Base-by-base conservation (phyloP, 129 eudicot genomes). In the Logfia minima region DNA sequence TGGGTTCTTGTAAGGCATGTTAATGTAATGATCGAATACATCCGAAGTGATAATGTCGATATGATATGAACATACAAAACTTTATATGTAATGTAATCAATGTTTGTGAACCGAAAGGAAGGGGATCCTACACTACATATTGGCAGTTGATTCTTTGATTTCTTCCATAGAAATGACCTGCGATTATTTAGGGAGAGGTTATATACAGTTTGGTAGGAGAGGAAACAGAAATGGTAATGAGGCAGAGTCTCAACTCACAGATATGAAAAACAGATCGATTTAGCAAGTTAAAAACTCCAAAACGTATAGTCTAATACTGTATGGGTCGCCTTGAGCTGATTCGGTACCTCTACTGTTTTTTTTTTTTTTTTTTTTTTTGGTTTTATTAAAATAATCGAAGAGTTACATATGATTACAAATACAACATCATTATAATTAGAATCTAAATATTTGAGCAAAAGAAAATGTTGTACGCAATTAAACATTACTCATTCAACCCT, bases 131-230 rank as follows among this genome's bases (percentile, higher is more conserved):
- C 32, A n/a, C 58, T 79, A 79, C 73, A 79, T 79, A 79, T 72
- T 71, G 78, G 78, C 78, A 29, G 78, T 79, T 63, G 77, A 79
- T 79, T 79, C 78, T 79, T 79, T 79, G 29, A 79, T 79, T 72
- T 79, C 83, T 64, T 79, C 78, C 78, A 71, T 0, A 64, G 83
- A 71, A 32, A 79, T 79, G 6, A 66, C 83, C 83, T 79, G 83
- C 75, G 69, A 32, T 14, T 18, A 62, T 62, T 41, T 19, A 41
- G 23, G 21, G 29, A 76, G 65, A 76, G 52, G 35, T 45, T 11
- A 13, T 45, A 45, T 11, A 45, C 53, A 13, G 4, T 45, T 45
- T 13, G 53, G 4, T 45, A 45, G 43, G 43, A 76, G 65, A 76
- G 34, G 24, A 19, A 63, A 66, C 35, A 63, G 17, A 9, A 3